Conservation (phyloP, 2,329 filamentous ascomycete species). For the Thermochaetoides dissita region DNA sequence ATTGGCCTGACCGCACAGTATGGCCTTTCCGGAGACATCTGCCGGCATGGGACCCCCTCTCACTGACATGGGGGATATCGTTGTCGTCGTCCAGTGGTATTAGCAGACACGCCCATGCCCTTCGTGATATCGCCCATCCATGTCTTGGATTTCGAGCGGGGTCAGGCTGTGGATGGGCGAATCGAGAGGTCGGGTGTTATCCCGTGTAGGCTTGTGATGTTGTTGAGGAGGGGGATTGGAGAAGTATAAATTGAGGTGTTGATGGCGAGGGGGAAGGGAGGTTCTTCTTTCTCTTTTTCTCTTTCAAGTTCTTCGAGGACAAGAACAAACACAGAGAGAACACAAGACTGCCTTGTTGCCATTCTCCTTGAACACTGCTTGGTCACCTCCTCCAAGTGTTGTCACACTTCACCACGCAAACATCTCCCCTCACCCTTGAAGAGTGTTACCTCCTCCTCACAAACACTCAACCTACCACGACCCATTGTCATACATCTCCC, state of each 20-base stretch:
- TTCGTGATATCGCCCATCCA: conserved; percentile 16
- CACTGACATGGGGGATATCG: conserved; percentile 8
- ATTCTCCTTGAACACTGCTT: background rate
- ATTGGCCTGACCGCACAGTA: conserved; percentile 15
- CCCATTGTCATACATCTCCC: conserved; percentile 1
- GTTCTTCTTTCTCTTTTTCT: conserved; percentile 41
- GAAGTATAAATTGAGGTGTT: conserved; percentile 51
- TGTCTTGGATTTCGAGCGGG: conserved; percentile 26
- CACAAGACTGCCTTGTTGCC: conserved; percentile 1
- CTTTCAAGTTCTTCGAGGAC: conserved; percentile 19
- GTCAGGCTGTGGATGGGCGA: conserved; percentile 25
- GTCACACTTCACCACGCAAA: conserved; percentile 1
- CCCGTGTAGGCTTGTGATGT: conserved; percentile 22
- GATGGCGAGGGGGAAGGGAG: conserved; percentile 28
- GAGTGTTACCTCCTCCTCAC: background rate
- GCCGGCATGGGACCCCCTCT: conserved; percentile 14
- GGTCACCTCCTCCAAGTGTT: conserved; percentile 3
- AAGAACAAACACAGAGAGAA: conserved; percentile 6
- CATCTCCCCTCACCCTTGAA: background rate
- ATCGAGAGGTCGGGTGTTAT: conserved; percentile 31
- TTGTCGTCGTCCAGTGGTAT: no score
- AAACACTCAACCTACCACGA: conserved; percentile 3
- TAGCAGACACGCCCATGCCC: conserved; percentile 8
- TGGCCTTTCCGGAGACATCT: conserved; percentile 12
- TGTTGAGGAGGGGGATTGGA: conserved; percentile 21